Conservation (phyloP, 2,329 filamentous ascomycete species). For the Aspergillus felis region DNA sequence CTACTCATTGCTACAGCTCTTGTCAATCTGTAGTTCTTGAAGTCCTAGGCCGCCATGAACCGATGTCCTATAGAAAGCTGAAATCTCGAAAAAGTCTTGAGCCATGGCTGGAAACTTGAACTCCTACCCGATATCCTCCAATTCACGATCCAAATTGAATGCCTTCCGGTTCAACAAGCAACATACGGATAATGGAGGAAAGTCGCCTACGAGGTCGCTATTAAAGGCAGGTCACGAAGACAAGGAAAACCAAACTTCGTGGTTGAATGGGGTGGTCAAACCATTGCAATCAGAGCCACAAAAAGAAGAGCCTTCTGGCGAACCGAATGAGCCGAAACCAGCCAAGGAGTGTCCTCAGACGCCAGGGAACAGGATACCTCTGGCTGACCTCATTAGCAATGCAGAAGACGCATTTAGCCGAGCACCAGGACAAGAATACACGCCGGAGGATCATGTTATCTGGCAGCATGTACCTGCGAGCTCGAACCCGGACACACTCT, state of each 20-base stretch:
- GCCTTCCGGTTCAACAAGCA: slow-evolving; percentile 49
- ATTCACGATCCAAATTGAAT: slow-evolving; percentile 53
- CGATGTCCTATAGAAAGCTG: slow-evolving; percentile 14
- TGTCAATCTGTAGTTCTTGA: background rate
- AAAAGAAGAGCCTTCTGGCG: slow-evolving; percentile 15
- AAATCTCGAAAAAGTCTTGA: slow-evolving; percentile 12
- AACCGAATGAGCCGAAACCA: slow-evolving; percentile 23
- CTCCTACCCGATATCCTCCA: slow-evolving; percentile 43
- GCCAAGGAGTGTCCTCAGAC: slow-evolving; percentile 51
- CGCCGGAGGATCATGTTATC: slow-evolving; percentile 58
- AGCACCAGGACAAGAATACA: slow-evolving; percentile 45
- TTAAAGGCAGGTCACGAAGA: slow-evolving; percentile 31
- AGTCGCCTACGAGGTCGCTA: slow-evolving; percentile 18
- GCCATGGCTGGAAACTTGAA: slow-evolving; percentile 23
- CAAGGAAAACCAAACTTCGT: slow-evolving; percentile 44
- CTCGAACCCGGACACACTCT: slow-evolving; percentile 42
- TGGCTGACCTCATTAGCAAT: slow-evolving; percentile 60
- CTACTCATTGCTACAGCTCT: background rate
- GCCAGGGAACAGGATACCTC: slow-evolving; percentile 54
- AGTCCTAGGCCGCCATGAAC: slow-evolving; percentile 20
- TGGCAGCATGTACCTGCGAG: slow-evolving; percentile 52
- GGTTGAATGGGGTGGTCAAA: slow-evolving; percentile 32
- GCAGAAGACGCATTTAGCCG: slow-evolving; percentile 53
- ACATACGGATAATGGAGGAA: slow-evolving; percentile 21
- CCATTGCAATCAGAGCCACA: slow-evolving; percentile 16